Evolutionary conservation across 169 alveolate genomes (phyloP).

Genomic region (Amoebophrya sp.): DNA sequence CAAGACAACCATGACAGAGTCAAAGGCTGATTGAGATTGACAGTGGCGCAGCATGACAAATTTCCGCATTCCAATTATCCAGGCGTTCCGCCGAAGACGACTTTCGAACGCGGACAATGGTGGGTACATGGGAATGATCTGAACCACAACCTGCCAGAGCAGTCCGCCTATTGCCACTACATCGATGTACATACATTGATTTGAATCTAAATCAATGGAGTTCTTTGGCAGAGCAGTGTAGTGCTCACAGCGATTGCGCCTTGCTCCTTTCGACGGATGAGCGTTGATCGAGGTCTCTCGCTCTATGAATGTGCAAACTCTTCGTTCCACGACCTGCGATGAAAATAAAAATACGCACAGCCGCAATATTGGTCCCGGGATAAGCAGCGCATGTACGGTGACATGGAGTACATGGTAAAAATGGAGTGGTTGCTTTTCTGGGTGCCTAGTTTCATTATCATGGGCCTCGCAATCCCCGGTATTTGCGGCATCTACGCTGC

Average conservation of each 20-base stretch:
- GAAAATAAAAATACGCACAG: too few relatives aligned
- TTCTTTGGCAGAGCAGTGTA: too few relatives aligned
- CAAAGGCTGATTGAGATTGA: too few relatives aligned
- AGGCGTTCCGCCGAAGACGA: neutral
- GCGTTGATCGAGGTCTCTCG: too few relatives aligned
- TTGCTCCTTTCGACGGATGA: too few relatives aligned
- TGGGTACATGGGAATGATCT: neutral
- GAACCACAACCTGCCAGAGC: neutral
- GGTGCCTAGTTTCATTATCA: neutral
- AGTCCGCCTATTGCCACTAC: neutral
- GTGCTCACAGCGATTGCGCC: too few relatives aligned
- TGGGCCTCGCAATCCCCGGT: neutral
- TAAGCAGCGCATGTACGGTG: neutral
- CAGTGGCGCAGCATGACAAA: too few relatives aligned
- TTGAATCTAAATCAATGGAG: too few relatives aligned
- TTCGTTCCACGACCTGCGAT: too few relatives aligned
- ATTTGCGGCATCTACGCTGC: neutral
- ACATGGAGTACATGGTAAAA: neutral
- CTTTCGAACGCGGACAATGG: neutral
- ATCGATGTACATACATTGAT: neutral
- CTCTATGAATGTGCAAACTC: too few relatives aligned
- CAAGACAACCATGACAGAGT: too few relatives aligned
- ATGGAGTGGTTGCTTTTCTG: neutral
- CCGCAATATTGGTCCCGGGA: neutral
- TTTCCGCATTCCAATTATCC: too few relatives aligned